Base-by-base conservation (phyloP, 768 basidiomycete genomes). In the Lanmaoa rubissima region DNA sequence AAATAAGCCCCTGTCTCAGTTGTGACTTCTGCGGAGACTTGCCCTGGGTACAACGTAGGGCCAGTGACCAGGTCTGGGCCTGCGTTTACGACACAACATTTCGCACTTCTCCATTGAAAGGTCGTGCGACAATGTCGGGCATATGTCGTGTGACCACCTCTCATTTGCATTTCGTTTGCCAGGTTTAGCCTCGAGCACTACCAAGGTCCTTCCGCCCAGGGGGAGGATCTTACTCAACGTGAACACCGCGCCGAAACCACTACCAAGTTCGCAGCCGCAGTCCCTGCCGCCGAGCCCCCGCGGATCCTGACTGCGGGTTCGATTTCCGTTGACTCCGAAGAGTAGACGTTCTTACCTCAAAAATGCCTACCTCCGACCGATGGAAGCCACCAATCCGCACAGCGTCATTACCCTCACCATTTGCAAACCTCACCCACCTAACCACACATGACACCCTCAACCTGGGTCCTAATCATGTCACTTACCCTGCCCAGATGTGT, bases 401-500 rank as follows among this genome's bases (percentile, higher is more conserved):
- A 49, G 39, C 51, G 24, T 26, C 42, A 45, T 31, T 1, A 11
- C 6, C 12, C 40, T n/a, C 5, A 7, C 24, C 48, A 62, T 44
- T 62, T 63, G 48, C 55, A 63, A 54, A 43, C 44, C 44, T 28
- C 39, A 16, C 32, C 47, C 51, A 48, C 50, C 2, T 28, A 28
- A 2, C 28, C 28, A 28, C 28, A 28, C 28, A 34, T 8, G 21
- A 45, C 42, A 39, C 65, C 65, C 62, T 58, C 65, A 61, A 67
- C 65, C 65, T 64, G 65, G 50, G 44, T 35, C 28, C 26, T 17
- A 16, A 28, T 28, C 28, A 28, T 28, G 28, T 28, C 28, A 28
- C 28, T 13, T 21, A 31, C 28, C 28, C 28, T 42, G 13, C 41
- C 41, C 13, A 42, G 41, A 21, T 24, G 41, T 12, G 28, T 42